phyloP scores from a whole-genome alignment of 225 moss, liverwort and hornwort genomes.

The Physcomitrium patens region DNA sequence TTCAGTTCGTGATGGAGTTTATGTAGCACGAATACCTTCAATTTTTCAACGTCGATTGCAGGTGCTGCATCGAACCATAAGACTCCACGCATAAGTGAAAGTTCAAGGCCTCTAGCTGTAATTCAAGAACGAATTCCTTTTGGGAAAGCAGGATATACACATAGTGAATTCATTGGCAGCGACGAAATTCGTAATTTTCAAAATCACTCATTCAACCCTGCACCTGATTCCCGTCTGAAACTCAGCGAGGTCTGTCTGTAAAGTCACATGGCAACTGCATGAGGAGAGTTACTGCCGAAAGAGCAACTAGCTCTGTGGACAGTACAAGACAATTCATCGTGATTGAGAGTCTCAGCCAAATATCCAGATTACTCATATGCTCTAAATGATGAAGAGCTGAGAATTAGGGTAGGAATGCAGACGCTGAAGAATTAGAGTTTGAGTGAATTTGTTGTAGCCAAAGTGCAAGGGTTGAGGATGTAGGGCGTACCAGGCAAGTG shows the following conservation, averaged over 20 bases:
- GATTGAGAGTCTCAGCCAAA: background rate
- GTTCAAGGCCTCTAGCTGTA: background rate
- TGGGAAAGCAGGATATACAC: too few species aligned
- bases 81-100: conserved; percentile 7
- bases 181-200: too few species aligned
- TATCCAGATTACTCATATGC: background rate
- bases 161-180: background rate
- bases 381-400: background rate
- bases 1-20: conserved; percentile 64
- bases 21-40: conserved; percentile 60
- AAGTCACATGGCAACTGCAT: background rate
- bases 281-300: background rate
- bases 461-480: background rate
- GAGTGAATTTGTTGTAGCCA: background rate
- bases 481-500: conserved; percentile 41
- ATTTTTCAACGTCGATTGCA: conserved; percentile 61
- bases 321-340: background rate
- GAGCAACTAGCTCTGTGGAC: background rate
- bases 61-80: conserved; percentile 62
- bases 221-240: background rate
- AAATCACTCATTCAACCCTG: background rate
- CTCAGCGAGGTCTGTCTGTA: too few species aligned
- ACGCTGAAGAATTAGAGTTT: background rate
- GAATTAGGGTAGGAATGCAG: background rate
- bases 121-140: background rate